Conservation (phyloP, 2,329 filamentous ascomycete genomes). For the Penicillium sp. region DNA sequence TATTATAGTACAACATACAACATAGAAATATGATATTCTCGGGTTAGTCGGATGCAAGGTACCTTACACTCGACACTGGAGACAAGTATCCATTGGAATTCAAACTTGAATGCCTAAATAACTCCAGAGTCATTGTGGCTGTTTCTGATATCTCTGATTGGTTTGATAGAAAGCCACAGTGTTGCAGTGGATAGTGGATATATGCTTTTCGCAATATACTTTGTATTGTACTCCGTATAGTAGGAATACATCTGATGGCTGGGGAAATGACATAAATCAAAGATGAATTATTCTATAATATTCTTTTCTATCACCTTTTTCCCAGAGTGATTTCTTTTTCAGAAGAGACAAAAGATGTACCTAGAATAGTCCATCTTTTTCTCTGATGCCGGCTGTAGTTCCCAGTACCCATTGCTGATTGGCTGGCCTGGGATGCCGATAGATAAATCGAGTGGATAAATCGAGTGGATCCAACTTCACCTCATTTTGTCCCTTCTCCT, state of each 20-base stretch:
- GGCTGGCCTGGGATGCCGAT: slow-evolving; percentile 9
- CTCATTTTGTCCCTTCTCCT: background rate
- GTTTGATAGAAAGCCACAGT: background rate
- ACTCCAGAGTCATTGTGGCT: background rate
- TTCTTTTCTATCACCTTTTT: background rate
- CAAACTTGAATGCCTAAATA: background rate
- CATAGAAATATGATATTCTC: too few species aligned
- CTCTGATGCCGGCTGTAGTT: background rate
- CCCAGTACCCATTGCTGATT: background rate
- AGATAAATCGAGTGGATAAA: background rate
- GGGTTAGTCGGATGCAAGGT: background rate
- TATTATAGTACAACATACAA: too few species aligned
- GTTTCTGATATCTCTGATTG: slow-evolving; percentile 1
- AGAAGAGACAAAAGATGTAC: background rate
- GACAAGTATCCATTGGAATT: background rate
- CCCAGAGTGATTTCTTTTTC: too few species aligned
- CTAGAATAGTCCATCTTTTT: too few species aligned
- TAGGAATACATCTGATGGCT: background rate
- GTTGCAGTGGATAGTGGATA: background rate
- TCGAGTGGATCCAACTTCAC: slow-evolving; percentile 1
- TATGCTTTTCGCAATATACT: background rate
- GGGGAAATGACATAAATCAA: background rate
- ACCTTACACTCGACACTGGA: background rate
- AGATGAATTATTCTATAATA: background rate
- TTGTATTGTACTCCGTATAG: too few species aligned